Base-by-base conservation (phyloP, 371 early-diverging fungal species). In the Quaeritorhiza haematococci region DNA sequence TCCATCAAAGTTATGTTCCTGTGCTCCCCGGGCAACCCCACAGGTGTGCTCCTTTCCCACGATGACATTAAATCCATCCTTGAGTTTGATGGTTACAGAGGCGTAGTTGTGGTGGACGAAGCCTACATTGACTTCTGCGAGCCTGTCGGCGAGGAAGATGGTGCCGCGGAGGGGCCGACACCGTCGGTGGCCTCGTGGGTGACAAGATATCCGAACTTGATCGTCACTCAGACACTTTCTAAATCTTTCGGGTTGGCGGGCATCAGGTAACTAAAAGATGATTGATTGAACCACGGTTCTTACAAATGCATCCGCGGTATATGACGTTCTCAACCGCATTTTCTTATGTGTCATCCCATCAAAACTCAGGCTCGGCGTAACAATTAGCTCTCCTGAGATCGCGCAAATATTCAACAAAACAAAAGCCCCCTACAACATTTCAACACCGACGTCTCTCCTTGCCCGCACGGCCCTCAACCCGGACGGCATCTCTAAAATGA, bases 11-110 rank as follows among this genome's bases (percentile, higher is more conserved):
- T 96, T 10, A 71, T 96, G 44, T 93, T 93, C 72, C 77, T 97
- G 58, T 97, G 98, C 73, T 92, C 92, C 21, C 98, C 98, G 5
- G 98, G 98, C 56, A 98, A 98, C 74, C 98, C 98, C 19, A 98
- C 98, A 1, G 96, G 96, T 35, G 89, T 92, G 3, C 75, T 78
- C 23, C 74, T 98, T 38, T 53, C 54, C 19, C 80, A 86, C 57
- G 72, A 73, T 5, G 88, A 86, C 56, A 87, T 98, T 55, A 73
- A 75, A 46, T 69, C 72, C 13, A 74, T 97, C 7, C 78, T 98
- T 0, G 85, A 89, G 44, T 74, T 66, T 61, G 68, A 62, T 60
- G 52, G 61, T 56, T 87, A 71, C 66, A 76, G 78, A 42, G 96
- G 96, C 2, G 62, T 97, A 23, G 94, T 98, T 0, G 88, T 91